Conservation (phyloP, 2,329 filamentous ascomycete genomes). For the Penicillium expansum region DNA sequence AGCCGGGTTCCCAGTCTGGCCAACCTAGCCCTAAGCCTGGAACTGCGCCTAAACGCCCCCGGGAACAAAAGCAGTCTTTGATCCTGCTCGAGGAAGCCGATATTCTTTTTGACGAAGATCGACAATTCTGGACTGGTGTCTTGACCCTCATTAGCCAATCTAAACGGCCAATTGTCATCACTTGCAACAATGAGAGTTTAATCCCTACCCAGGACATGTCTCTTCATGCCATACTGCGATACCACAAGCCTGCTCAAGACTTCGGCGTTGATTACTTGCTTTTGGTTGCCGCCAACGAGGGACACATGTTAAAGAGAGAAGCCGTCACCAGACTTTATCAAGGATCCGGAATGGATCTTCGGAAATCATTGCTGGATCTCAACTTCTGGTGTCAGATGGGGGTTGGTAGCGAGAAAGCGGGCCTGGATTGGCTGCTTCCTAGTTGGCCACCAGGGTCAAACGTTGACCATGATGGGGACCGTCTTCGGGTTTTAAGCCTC, state of each 20-base stretch:
- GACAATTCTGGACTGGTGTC: conserved; percentile 87
- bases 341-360: conserved; percentile 68
- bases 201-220: conserved; percentile 71
- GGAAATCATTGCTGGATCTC: conserved; percentile 77
- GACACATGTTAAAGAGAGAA: conserved; percentile 69
- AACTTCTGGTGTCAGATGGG: conserved; percentile 98
- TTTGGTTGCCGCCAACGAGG: conserved; percentile 81
- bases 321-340: conserved; percentile 69
- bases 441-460: conserved; percentile 72
- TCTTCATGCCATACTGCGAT: conserved; percentile 81
- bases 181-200: conserved; percentile 87
- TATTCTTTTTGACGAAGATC: conserved; percentile 90
- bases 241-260: conserved; percentile 63
- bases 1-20: conserved; percentile 18
- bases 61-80: conserved; percentile 81
- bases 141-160: conserved; percentile 75
- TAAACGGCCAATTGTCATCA: conserved; percentile 89
- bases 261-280: conserved; percentile 77
- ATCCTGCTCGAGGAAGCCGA: conserved; percentile 95
- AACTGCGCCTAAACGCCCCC: conserved; percentile 34
- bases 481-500: conserved; percentile 75
- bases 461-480: conserved; percentile 63
- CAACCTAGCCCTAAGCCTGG: conserved; percentile 24
- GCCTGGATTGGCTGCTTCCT: conserved; percentile 84
- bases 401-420: conserved; percentile 82